Conservation (phyloP, 2,329 filamentous ascomycete species). For the Calonectria hongkongensis region DNA sequence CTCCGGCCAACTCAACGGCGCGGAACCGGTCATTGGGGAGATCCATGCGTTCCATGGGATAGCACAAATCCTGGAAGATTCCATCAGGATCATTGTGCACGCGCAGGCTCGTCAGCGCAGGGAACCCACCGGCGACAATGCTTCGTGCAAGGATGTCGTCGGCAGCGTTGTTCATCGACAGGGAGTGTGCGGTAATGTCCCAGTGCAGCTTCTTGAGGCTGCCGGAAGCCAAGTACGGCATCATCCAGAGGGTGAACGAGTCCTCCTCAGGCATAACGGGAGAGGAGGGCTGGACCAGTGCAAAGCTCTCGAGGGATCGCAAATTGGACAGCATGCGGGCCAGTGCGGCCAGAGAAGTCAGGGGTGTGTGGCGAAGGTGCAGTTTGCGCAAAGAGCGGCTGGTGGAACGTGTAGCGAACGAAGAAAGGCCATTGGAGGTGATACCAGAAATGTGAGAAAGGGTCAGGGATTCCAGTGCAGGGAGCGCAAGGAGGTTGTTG, state of each 20-base stretch:
- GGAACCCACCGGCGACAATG: conserved; percentile 78
- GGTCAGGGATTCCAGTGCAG: conserved; percentile 72
- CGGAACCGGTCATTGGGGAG: conserved; percentile 70
- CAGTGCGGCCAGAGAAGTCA: conserved; percentile 74
- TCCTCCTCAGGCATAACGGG: conserved; percentile 74
- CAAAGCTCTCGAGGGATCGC: conserved; percentile 67
- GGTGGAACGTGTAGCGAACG: conserved; percentile 71
- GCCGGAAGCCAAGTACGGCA: conserved; percentile 76
- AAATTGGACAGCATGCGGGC: conserved; percentile 77
- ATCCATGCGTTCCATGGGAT: conserved; percentile 74
- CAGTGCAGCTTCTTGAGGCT: conserved; percentile 76
- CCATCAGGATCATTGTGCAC: conserved; percentile 82
- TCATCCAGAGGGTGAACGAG: conserved; percentile 74
- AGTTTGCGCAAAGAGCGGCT: conserved; percentile 69
- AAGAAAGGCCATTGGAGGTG: conserved; percentile 73
- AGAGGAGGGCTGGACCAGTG: conserved; percentile 72
- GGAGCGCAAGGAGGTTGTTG: conserved; percentile 71
- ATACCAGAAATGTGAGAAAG: conserved; percentile 75
- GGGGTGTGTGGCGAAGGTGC: conserved; percentile 73
- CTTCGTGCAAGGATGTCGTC: conserved; percentile 79
- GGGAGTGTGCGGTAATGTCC: conserved; percentile 75
- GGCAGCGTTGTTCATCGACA: conserved; percentile 67
- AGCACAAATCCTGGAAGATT: conserved; percentile 80
- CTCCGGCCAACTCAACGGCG: conserved; percentile 38
- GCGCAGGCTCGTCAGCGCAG: conserved; percentile 75